Evolutionary conservation across 2,329 filamentous ascomycete genomes (phyloP).

Genomic region (Incumbomyces delicatus): DNA sequence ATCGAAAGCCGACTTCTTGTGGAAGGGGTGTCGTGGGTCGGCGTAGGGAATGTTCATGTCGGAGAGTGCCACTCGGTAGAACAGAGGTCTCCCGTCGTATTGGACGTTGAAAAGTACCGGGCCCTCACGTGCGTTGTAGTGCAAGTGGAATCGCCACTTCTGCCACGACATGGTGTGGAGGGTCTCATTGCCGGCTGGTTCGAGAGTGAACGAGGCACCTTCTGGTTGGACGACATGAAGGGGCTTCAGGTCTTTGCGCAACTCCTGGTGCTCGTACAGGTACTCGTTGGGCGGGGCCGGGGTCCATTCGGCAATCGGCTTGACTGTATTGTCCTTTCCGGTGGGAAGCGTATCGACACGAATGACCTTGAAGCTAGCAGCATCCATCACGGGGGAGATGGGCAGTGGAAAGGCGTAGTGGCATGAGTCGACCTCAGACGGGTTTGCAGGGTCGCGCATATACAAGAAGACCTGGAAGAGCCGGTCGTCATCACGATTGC

Average conservation of each 20-base stretch:
- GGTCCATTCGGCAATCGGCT: constrained; percentile 21
- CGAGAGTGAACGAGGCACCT: constrained; percentile 51
- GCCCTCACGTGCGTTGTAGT: constrained; percentile 55
- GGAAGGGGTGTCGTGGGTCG: constrained; percentile 57
- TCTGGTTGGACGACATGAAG: constrained; percentile 56
- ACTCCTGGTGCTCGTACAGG: constrained; percentile 51
- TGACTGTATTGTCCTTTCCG: constrained; percentile 49
- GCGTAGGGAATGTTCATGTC: constrained; percentile 56
- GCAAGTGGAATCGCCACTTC: constrained; percentile 42
- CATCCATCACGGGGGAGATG: constrained; percentile 59
- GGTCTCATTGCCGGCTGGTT: constrained; percentile 37
- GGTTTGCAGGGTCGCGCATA: constrained; percentile 47
- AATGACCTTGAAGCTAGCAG: constrained; percentile 52
- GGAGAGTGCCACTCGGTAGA: constrained; percentile 56
- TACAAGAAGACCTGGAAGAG: constrained; percentile 59
- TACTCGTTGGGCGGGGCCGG: constrained; percentile 51
- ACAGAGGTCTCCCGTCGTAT: constrained; percentile 54
- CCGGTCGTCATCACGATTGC: constrained; percentile 40
- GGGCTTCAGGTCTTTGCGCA: constrained; percentile 44
- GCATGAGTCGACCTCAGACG: constrained; percentile 45
- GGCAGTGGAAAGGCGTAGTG: constrained; percentile 57
- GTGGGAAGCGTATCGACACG: constrained; percentile 62
- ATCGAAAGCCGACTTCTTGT: constrained; percentile 62
- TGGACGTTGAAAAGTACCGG: constrained; percentile 58
- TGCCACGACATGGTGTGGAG: constrained; percentile 54